These are phyloP conservation scores for Trametes cinnabarina DNA, from an alignment of 768 basidiomycete species.

Conservation along the genomic window DNA sequence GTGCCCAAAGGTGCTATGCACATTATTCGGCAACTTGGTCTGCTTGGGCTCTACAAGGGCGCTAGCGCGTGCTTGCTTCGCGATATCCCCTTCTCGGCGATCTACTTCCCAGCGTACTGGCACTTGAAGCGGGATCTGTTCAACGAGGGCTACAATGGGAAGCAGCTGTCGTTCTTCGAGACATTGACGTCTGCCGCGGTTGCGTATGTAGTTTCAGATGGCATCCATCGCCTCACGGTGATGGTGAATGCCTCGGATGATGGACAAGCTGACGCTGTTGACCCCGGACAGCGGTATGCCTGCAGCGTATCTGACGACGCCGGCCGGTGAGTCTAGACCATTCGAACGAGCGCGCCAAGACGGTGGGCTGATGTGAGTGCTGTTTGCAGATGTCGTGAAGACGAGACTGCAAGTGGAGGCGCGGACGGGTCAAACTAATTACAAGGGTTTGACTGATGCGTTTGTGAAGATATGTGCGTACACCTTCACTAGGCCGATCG, in stretches of 20 bases:
- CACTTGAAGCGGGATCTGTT: conserved; percentile 94
- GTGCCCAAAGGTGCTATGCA: conserved; percentile 84
- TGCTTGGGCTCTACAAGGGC: conserved; percentile 91
- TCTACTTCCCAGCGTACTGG: conserved; percentile 86
- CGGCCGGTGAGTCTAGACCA: conserved; percentile 58
- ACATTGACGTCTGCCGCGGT: conserved; percentile 79
- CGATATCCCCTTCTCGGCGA: conserved; percentile 96
- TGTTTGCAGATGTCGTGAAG: conserved; percentile 85
- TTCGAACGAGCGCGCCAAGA: conserved; percentile 21
- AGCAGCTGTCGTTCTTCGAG: conserved; percentile 87
- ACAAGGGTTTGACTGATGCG: conserved; percentile 87
- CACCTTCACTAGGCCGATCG: background rate
- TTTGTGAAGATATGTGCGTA: conserved; percentile 84
- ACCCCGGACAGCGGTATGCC: conserved; percentile 83
- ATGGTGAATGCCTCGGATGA: conserved; percentile 13
- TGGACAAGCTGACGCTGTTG: conserved; percentile 13
- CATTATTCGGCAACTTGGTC: conserved; percentile 88
- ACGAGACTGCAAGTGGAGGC: conserved; percentile 94
- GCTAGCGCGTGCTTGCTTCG: conserved; percentile 90
- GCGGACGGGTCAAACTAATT: conserved; percentile 84
- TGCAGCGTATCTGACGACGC: conserved; percentile 90
- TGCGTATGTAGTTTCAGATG: conserved; percentile 54
- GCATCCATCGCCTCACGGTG: conserved; percentile 6
- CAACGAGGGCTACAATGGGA: conserved; percentile 93
- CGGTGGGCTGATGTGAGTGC: conserved; percentile 17